Conservation (phyloP, 2,329 filamentous ascomycete genomes). For the Hansfordia pulvinata region DNA sequence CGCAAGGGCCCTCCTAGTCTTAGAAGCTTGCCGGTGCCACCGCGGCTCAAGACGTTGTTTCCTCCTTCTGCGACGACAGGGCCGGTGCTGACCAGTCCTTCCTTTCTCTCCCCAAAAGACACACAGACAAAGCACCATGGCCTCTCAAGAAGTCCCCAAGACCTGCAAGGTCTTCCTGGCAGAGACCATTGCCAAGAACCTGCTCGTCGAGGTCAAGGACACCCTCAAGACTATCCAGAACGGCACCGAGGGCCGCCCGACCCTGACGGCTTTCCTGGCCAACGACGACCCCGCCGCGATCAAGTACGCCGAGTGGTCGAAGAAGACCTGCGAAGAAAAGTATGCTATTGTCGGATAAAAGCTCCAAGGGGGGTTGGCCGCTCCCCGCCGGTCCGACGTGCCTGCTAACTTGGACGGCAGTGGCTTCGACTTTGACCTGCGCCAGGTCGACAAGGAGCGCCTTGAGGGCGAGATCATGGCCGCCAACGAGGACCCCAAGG, state of each 20-base stretch:
- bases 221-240: slow-evolving; percentile 59
- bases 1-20: too few relatives aligned
- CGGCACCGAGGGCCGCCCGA: slow-evolving; percentile 42
- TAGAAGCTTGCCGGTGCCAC: too few relatives aligned
- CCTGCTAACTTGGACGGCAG: slow-evolving; percentile 26
- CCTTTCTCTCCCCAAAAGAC: slow-evolving; percentile 3
- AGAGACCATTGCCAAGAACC: slow-evolving; percentile 69
- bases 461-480: slow-evolving; percentile 80
- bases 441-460: slow-evolving; percentile 69
- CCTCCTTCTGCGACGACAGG: too few relatives aligned
- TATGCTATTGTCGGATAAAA: too few relatives aligned
- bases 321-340: slow-evolving; percentile 94
- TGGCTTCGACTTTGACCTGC: slow-evolving; percentile 81
- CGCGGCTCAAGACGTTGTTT: too few relatives aligned
- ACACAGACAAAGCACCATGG: slow-evolving; percentile 18
- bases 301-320: slow-evolving; percentile 94
- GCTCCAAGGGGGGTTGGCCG: background rate
- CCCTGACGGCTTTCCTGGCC: slow-evolving; percentile 81
- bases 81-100: background rate
- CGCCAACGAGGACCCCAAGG: slow-evolving; percentile 63
- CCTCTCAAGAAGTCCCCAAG: slow-evolving; percentile 33
- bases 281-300: slow-evolving; percentile 82
- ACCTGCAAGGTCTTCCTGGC: slow-evolving; percentile 91
- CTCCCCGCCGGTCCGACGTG: slow-evolving; percentile 1
- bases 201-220: slow-evolving; percentile 66